Evolutionary conservation across 164 flowering plant species (phyloP).

Genomic region (Piper betle): DNA sequence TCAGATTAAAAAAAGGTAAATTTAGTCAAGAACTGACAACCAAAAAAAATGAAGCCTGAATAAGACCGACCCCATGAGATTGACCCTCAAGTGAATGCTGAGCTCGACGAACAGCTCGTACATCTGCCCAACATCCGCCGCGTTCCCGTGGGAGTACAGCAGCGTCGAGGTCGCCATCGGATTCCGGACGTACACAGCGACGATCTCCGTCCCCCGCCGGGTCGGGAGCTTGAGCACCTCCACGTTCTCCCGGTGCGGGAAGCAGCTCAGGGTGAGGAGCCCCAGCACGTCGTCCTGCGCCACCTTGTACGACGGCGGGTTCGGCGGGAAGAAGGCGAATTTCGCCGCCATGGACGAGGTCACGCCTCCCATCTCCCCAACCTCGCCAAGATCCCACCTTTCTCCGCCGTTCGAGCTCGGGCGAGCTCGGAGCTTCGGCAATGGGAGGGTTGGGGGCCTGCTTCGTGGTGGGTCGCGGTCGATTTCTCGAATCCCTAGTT

Average conservation of each 20-base stretch:
- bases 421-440: no score
- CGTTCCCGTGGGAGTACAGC: constrained; percentile 92
- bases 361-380: constrained; percentile 64
- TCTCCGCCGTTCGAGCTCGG: no score
- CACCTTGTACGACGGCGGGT: no score
- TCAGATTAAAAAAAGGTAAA: no score
- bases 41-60: no score
- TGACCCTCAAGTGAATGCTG: constrained; percentile 74
- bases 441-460: no score
- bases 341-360: constrained; percentile 97
- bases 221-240: constrained; percentile 61
- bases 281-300: constrained; percentile 48
- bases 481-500: no score
- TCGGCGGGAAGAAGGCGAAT: constrained; percentile 87
- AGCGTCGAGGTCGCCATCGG: constrained; percentile 85
- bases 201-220: constrained; percentile 62
- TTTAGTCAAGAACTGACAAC: no score
- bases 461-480: no score
- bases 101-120: constrained; percentile 84
- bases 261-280: constrained; percentile 39
- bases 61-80: constrained; percentile 83
- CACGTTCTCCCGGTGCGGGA: no score
- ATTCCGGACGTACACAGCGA: constrained; percentile 61
- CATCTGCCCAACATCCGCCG: constrained; percentile 96
- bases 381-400: no score